phyloP scores from a whole-genome alignment of 2,329 filamentous ascomycete genomes.

The Venturia effusa region DNA sequence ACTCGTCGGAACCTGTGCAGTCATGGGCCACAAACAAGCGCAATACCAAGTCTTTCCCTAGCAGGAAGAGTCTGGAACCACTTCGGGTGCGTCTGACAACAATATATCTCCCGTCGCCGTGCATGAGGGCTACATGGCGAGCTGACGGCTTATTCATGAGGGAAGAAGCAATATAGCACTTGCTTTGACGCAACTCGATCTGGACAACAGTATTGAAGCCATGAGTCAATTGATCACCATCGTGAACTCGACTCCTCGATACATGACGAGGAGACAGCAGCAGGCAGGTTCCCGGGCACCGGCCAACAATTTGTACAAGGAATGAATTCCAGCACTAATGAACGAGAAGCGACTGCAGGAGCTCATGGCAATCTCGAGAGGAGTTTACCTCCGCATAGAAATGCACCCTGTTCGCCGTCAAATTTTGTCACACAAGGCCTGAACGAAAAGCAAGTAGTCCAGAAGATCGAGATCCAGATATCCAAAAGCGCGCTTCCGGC shows the following conservation, averaged over 20 bases:
- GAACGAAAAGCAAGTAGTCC: too few species aligned
- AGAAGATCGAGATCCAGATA: too few species aligned
- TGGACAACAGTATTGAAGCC: background rate
- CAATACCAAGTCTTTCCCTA: background rate
- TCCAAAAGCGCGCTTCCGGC: too few species aligned
- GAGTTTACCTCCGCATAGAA: too few species aligned
- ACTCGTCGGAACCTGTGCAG: background rate
- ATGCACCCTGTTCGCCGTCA: too few species aligned
- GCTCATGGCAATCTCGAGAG: too few species aligned
- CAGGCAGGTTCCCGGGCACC: background rate
- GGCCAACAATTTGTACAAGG: background rate
- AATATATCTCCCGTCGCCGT: background rate
- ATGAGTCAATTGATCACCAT: background rate
- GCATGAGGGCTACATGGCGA: background rate
- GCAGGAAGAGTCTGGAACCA: background rate
- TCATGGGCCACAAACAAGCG: background rate
- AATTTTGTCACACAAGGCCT: too few species aligned
- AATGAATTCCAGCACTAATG: background rate
- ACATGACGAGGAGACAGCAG: background rate
- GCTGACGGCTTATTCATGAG: background rate
- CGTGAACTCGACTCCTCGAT: background rate
- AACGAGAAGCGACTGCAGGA: background rate
- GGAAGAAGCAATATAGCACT: background rate
- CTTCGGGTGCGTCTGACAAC: background rate
- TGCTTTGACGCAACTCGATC: background rate